phyloP scores from a whole-genome alignment of 2,329 filamentous ascomycete genomes.

The Alternaria triticina region DNA sequence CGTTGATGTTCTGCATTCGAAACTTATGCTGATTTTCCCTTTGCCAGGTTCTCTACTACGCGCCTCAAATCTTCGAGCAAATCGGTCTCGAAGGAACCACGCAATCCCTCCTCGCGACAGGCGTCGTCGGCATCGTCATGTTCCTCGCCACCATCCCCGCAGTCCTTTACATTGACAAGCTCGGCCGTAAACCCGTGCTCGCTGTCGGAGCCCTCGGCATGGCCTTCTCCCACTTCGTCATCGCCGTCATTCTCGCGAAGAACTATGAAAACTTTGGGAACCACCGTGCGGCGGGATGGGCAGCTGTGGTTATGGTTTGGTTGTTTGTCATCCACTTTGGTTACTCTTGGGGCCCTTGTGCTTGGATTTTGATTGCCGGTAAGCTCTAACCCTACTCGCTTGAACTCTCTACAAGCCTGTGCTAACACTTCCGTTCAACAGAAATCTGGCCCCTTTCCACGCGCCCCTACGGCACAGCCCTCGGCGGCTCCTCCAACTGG shows the following conservation, averaged over 20 bases:
- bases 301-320: constrained; percentile 72
- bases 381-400: neutral
- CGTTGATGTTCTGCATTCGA: too few relatives aligned
- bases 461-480: constrained; percentile 70
- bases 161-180: constrained; percentile 69
- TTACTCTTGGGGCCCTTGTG: constrained; percentile 76
- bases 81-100: constrained; percentile 57
- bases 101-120: constrained; percentile 68
- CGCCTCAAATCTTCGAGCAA: constrained; percentile 57
- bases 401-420: too few relatives aligned
- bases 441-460: constrained; percentile 77
- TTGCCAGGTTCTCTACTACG: constrained; percentile 55
- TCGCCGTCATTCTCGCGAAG: constrained; percentile 71
- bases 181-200: constrained; percentile 69
- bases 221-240: constrained; percentile 73
- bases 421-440: neutral
- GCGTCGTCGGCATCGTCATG: constrained; percentile 74
- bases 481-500: constrained; percentile 63
- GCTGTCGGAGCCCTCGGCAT: constrained; percentile 72
- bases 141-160: constrained; percentile 67
- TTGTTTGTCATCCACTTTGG: constrained; percentile 77
- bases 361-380: constrained; percentile 72
- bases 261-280: constrained; percentile 66
- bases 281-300: constrained; percentile 69
- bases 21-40: neutral